Base-by-base conservation (phyloP, 2,329 filamentous ascomycete genomes). In the Xylaria sp. region DNA sequence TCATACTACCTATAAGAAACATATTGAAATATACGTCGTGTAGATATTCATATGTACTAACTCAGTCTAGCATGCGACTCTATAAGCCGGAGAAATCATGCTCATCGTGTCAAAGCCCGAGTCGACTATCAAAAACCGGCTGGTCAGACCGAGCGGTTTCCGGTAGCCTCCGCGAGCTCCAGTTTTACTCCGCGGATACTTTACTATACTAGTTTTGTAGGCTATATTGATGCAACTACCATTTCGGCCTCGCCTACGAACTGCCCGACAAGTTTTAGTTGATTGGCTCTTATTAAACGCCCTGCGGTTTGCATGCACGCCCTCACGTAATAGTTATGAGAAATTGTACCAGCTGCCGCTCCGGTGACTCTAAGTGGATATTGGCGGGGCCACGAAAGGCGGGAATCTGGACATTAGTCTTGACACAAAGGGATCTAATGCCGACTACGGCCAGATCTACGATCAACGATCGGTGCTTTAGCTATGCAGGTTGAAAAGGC, bases 311-410 rank as follows among this genome's bases (percentile, higher is more conserved):
- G 20, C 58, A 59, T 32, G 32, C 41, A 56, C 34, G 57, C 46
- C 28, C 57, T 41, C 63, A 68, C 65, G 65, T 70, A 70, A 68
- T 70, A 61, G 15, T 65, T 68, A 66, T 61, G 32, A 62, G 52
- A 59, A 70, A 56, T 50, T 32, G 23, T 39, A 12, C 20, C 51
- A 39, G 52, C 54, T 55, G 32, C 41, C 51, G 51, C 25, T 54
- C 46, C 37, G 52, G 52, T 12, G 4, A 48, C 28, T 37, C 44
- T n/a, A 58, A 57, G 61, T 62, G 65, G 68, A 18, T 37, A 55
- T 18, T 32, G 60, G 60, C 55, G 32, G 59, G 51, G 39, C 56
- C 2, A 48, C 13, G 32, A 64, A 61, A 39, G 58, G 28, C 13
- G 25, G 41, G 23, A 56, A 56, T 58, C 50, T 62, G 52, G 51